Evolutionary conservation across 2,329 filamentous ascomycete genomes (phyloP), one percentile per base, ranked within the genome.

Genomic region (Penicillium capsulatum): DNA sequence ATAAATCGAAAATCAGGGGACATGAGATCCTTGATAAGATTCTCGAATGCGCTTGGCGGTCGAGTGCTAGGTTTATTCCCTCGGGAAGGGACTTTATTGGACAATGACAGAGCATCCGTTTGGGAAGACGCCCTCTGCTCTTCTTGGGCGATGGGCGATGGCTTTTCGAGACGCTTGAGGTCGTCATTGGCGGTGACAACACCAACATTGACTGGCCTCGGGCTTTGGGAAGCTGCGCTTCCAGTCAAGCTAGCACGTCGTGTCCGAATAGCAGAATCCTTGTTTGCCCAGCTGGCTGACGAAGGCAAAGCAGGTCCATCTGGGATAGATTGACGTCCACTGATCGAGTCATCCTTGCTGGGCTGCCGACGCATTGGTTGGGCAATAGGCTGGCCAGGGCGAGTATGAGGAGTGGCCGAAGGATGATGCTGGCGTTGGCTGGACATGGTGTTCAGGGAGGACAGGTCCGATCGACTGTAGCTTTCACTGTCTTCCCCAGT

Each of bases 401-500:
- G 74, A 20, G 69, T 68, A 43, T 65, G 69, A 45, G 74, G 70
- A 32, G 69, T 67, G 16, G 53, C 50, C 17, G 55, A 51, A n/a
- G 47, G 72, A 64, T 85, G 69, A 2, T 82, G 81, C 24, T 84
- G 79, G 55, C 88, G 72, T 60, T 83, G 88, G 2, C 85, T 89
- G 47, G 84, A 86, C 40, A 89, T 82, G 44, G 86, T 91, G 57
- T 96, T 97, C 74, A 96, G 86, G 13, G 90, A 94, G 1, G 91
- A 97, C 26, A 97, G 69, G 64, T 96, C 91, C 62, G 96, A 89
- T 33, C 92, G 80, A 7, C 88, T 94, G 62, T 95, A 97, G 67
- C 89, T 96, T 59, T 97, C 91, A 52, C 92, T 91, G 55, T 96
- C 92, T 59, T 98, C 92, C n/a, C 92, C 94, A 27, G 92, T 86